phyloP scores from a whole-genome alignment of 352 stramenopile genomes.

The Phytopythium aichiense region DNA sequence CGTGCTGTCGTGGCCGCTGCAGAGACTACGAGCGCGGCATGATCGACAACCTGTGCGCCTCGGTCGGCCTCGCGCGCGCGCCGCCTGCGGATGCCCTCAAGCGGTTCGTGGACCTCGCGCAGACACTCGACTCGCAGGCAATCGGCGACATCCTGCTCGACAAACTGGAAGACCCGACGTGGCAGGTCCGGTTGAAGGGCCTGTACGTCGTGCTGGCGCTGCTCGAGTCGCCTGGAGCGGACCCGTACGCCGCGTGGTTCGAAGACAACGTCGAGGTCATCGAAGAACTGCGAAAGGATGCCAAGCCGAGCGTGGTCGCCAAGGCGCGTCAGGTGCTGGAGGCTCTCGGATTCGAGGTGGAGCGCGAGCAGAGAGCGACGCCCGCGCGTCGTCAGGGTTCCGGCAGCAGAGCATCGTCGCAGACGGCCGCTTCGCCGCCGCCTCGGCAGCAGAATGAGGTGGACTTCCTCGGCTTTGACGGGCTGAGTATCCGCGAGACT shows the following conservation, averaged over 20 bases:
- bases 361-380: constrained; percentile 18
- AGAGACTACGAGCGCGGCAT: constrained; percentile 84
- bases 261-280: constrained; percentile 82
- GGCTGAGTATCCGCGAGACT: constrained; percentile 38
- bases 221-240: constrained; percentile 59
- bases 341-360: constrained; percentile 58
- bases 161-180: constrained; percentile 81
- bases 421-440: constrained; percentile 3
- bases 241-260: constrained; percentile 75
- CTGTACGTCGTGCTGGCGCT: constrained; percentile 76
- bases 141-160: constrained; percentile 85
- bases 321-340: constrained; percentile 72
- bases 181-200: constrained; percentile 83
- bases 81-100: constrained; percentile 74
- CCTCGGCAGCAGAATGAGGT: constrained; percentile 44
- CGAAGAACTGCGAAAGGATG: constrained; percentile 69
- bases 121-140: constrained; percentile 79
- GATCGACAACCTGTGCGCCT: constrained; percentile 81
- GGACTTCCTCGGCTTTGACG: constrained; percentile 74
- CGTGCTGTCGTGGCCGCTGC: constrained; percentile 2
- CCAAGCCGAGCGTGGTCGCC: constrained; percentile 72
- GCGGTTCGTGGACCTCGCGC: constrained; percentile 82
- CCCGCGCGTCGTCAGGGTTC: constrained; percentile 8
- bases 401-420: constrained; percentile 1
- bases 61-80: constrained; percentile 66